Base-by-base conservation (phyloP, 169 alveolate genomes). In the Eimeria falciformis region DNA sequence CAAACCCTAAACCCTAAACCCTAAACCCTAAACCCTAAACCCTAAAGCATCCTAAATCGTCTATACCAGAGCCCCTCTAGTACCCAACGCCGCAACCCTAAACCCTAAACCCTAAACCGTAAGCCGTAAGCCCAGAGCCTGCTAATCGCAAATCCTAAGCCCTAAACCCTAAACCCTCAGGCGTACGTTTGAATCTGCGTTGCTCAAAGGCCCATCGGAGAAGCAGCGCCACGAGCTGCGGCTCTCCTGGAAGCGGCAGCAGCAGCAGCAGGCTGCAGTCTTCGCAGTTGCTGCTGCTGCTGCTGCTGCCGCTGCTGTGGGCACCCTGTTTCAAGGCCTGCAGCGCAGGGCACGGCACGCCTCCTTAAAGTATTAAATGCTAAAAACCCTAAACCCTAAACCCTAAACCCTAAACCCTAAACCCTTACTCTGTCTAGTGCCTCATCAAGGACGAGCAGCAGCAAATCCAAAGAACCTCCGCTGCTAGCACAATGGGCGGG, bases 141-240 rank as follows among this genome's bases (percentile, higher is more conserved):
- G n/a, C n/a, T n/a, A n/a, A n/a, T n/a, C n/a, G n/a, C n/a, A n/a
- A n/a, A 27, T 50, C 81, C 81, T 29, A 68, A 73, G 45, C 65
- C 65, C 84, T 43, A 37, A 73, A 45, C 56, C 56, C 56, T 45
- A 73, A 73, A 45, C 84, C 65, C 84, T 73, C n/a, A 43, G 45
- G 43, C 84, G 9, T 21, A 58, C 71, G 71, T n/a, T n/a, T 9
- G 21, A 58, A 58, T 58, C 71, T 7, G 29, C 84, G 84, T 46
- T 73, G 66, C 56, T 68, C 84, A 33, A 84, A 62, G 7, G 91
- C 82, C 91, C 91, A 84, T 18, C 91, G 91, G 14, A 84, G 83
- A 65, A 68, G 71, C 91, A 84, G 56, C 50, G 84, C 2, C 33
- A 73, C 56, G 65, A 73, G 65, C 55, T 73, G 84, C 1, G 84